Base-by-base conservation (phyloP, 2,329 filamentous ascomycete genomes). In the Sphaceloma murrayae region DNA sequence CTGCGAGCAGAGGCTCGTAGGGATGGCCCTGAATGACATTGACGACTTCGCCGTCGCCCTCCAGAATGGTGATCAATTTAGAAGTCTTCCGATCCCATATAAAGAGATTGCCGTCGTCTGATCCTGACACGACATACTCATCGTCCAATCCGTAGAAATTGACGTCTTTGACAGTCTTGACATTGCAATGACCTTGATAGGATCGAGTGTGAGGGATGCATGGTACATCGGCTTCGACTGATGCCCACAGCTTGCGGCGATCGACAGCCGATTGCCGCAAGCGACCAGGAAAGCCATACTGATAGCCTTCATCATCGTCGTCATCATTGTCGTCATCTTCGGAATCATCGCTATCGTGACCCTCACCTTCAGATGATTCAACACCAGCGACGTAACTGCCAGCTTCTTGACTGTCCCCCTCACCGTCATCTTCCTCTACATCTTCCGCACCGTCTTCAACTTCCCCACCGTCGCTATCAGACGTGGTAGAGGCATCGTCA, bases 11-110 rank as follows among this genome's bases (percentile, higher is more conserved):
- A 1, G 78, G 76, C 56, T 82, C 78, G 52, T 79, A 80, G 1
- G 78, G 78, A 56, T 82, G 78, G 2, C 74, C 75, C 67, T 80
- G 75, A 10, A 80, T 66, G 11, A 82, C 78, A 53, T 82, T 82
- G 46, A 82, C 78, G n/a, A 80, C 75, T 50, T 82, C 78, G 17
- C 74, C 74, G 55, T 82, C 78, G 1, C 75, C 78, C 56, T 79
- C 72, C 5, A 82, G 64, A 11, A 82, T 77, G 54, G 80, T 80
- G 39, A 81, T 65, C 38, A 82, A 61, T 46, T 75, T 64, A 13
- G 67, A 64, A 3, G 75, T 77, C 53, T 78, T 76, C 45, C 72
- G 70, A 52, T 82, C 77, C 78, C 78, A 82, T 43, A 82, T 80
- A 58, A 82, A 82, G 17, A 82, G 56, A 55, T 82, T 73, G 1